Evolutionary conservation across 1,284 basidiomycete species (phyloP).

Genomic region (Sanghuangporus sanghuang): DNA sequence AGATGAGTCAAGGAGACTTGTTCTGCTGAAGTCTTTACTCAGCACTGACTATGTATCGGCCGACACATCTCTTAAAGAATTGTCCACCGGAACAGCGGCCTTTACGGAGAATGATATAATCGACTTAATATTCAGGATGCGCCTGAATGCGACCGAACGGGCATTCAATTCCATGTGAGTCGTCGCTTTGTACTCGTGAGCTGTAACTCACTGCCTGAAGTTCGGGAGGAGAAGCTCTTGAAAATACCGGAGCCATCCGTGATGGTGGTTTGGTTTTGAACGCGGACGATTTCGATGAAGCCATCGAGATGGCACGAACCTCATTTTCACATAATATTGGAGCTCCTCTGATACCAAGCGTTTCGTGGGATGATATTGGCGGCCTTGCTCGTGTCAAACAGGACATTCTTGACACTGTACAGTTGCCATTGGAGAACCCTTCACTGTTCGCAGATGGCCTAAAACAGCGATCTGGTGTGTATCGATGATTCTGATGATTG

Average conservation of each 20-base stretch:
- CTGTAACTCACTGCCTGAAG: conserved; percentile 2
- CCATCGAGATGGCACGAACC: conserved; percentile 72
- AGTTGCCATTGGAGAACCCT: conserved; percentile 91
- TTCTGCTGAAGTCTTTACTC: conserved; percentile 56
- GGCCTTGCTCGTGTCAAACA: conserved; percentile 86
- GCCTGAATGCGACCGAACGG: conserved; percentile 55
- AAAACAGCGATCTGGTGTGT: conserved; percentile 88
- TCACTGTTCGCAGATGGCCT: conserved; percentile 91
- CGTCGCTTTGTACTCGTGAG: neutral
- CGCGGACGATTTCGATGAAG: conserved; percentile 68
- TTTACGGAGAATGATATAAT: conserved; percentile 82
- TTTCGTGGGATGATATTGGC: conserved; percentile 98
- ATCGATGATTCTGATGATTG: conserved; percentile 1
- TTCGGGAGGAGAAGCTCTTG: neutral
- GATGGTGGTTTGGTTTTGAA: conserved; percentile 26
- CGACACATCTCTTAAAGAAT: conserved; percentile 69
- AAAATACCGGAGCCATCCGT: conserved; percentile 1
- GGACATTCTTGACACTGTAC: conserved; percentile 96
- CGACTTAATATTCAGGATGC: conserved; percentile 65
- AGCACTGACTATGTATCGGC: conserved; percentile 48
- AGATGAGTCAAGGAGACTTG: conserved; percentile 67
- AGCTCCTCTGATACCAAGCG: conserved; percentile 93
- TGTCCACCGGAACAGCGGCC: conserved; percentile 91
- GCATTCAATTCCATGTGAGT: conserved; percentile 38
- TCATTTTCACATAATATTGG: conserved; percentile 92